These are phyloP conservation scores for Neonectria ditissima DNA, from an alignment of 2,329 filamentous ascomycete species.

Conservation along the genomic window DNA sequence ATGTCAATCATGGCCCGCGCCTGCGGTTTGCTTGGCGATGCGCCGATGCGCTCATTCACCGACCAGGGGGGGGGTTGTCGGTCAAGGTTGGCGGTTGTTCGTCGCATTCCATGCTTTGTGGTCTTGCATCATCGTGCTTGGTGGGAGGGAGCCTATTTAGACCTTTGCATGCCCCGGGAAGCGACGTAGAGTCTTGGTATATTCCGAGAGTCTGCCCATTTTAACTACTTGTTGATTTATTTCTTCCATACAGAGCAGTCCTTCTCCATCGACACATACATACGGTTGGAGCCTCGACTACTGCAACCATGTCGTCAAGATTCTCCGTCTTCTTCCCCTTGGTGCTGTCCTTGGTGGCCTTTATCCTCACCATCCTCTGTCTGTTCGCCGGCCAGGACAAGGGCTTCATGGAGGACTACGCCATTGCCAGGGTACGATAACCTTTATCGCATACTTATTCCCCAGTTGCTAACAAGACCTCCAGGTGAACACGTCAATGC, in stretches of 20 bases:
- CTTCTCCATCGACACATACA: not conserved
- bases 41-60: conserved; percentile 10
- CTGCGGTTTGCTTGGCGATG: conserved; percentile 1
- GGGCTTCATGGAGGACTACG: conserved; percentile 59
- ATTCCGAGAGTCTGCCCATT: not conserved
- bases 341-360: conserved; percentile 52
- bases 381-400: conserved; percentile 55
- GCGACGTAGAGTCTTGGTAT: not conserved
- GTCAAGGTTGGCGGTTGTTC: not conserved
- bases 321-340: conserved; percentile 52
- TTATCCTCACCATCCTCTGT: conserved; percentile 54
- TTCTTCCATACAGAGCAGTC: too few species aligned
- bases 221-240: not conserved
- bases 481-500: conserved; percentile 54
- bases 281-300: not conserved
- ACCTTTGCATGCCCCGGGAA: not conserved
- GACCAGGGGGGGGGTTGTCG: too few species aligned
- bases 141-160: not conserved
- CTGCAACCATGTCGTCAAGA: conserved; percentile 40
- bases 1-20: not conserved
- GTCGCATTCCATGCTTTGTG: not conserved
- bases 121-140: conserved; percentile 2
- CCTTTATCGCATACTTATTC: not conserved
- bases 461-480: conserved; percentile 4
- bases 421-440: conserved; percentile 52